Percentiles rank a stretch among this genome's conserved stretches.
Conservation (phyloP, 2,329 filamentous ascomycete species). For the Verticillium tricorpus region DNA sequence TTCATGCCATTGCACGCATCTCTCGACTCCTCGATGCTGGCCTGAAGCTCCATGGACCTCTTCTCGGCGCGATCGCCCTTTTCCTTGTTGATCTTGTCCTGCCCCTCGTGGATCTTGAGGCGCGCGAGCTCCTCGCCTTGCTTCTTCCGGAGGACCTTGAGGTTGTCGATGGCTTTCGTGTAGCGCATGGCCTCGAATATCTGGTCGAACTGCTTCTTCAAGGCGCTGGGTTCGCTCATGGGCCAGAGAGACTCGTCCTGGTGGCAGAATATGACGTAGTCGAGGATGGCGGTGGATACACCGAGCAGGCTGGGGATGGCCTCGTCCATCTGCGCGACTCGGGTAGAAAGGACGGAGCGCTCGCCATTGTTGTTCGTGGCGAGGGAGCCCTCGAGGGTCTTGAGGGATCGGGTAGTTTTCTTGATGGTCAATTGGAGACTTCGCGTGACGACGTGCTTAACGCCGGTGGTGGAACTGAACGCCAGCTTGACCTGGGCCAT, state of each 20-base stretch:
- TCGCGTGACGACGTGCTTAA: slow-evolving; percentile 77
- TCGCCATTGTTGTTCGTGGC: slow-evolving; percentile 76
- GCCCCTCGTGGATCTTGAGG: slow-evolving; percentile 68
- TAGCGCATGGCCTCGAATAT: slow-evolving; percentile 98
- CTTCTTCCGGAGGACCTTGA: slow-evolving; percentile 80
- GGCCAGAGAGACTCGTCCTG: slow-evolving; percentile 98
- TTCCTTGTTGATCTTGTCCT: slow-evolving; percentile 80
- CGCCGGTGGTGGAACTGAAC: slow-evolving; percentile 74
- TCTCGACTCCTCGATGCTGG: slow-evolving; percentile 59
- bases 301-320: slow-evolving; percentile 83
- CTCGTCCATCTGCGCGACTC: slow-evolving; percentile 74
- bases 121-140: slow-evolving; percentile 71
- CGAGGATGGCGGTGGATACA: slow-evolving; percentile 83
- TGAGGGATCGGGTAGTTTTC: slow-evolving; percentile 70
- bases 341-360: slow-evolving; percentile 71
- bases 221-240: slow-evolving; percentile 75
- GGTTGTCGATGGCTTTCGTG: slow-evolving; percentile 93
- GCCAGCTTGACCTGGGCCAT: slow-evolving; percentile 86
- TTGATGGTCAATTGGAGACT: slow-evolving; percentile 84
- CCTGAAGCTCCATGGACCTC: slow-evolving; percentile 58
- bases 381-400: slow-evolving; percentile 79
- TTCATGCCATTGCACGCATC: slow-evolving; percentile 55
- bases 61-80: slow-evolving; percentile 70
- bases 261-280: slow-evolving; percentile 97
- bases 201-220: slow-evolving; percentile 95